Conservation (phyloP, 2,329 filamentous ascomycete genomes). For the Alternaria metachromatica region DNA sequence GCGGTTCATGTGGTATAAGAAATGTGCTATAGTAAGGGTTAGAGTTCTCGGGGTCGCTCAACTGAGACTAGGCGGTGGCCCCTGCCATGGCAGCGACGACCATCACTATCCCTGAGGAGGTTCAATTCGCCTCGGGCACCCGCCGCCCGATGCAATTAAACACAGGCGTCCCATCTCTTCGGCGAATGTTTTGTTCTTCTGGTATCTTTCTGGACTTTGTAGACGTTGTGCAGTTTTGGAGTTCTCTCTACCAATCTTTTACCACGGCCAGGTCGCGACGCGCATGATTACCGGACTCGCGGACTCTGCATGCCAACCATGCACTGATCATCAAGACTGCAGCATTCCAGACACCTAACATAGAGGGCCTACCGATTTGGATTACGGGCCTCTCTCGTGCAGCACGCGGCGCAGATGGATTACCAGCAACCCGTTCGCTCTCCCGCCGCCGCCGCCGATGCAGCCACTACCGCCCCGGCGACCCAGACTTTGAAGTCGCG, state of each 20-base stretch:
- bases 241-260: not conserved
- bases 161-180: conserved; percentile 8
- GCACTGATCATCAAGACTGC: conserved; percentile 6
- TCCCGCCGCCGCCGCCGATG: not conserved
- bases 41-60: not conserved
- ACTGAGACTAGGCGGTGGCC: conserved; percentile 7
- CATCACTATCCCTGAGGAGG: conserved; percentile 8
- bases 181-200: not conserved
- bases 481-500: conserved; percentile 34
- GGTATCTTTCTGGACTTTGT: not conserved
- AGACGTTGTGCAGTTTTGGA: not conserved
- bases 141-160: conserved; percentile 13
- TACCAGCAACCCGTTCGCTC: conserved; percentile 6
- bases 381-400: conserved; percentile 1
- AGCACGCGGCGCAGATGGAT: conserved; percentile 7
- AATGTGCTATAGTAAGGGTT: not conserved
- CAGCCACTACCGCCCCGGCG: conserved; percentile 8
- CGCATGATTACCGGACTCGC: conserved; percentile 1
- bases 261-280: not conserved
- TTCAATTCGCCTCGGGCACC: conserved; percentile 7
- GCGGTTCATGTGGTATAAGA: conserved; percentile 4
- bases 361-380: conserved; percentile 7
- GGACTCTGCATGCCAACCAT: conserved; percentile 11
- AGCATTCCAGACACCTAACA: conserved; percentile 8
- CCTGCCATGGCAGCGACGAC: conserved; percentile 2